Evolutionary conservation across 345 rosid species (phyloP), one percentile per base, ranked within the genome.

Genomic region (Cardiospermum halicacabum): DNA sequence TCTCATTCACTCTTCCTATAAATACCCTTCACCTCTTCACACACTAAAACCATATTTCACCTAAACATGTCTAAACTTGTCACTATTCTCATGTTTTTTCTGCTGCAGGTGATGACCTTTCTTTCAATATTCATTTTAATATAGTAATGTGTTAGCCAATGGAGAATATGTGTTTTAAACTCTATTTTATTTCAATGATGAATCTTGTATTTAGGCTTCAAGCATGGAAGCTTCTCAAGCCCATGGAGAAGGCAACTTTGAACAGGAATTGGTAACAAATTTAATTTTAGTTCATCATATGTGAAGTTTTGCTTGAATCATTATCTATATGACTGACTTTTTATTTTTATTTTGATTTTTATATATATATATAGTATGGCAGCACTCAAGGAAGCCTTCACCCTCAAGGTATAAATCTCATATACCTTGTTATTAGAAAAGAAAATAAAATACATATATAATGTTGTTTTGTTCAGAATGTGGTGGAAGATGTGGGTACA

Each of bases 331-430:
- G 32, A 12, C 30, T 49, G 10, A 25, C 7, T 43, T 48, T 56
- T 26, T 8, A 21, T 50, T 51, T n/a, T n/a, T 2, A 25, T 10
- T 13, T 51, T 7, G 11, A 36, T 11, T 18, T 25, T 8, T 43
- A 62, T 69, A 9, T 11, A 39, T 11, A 9, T 39, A 18, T 2
- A 11, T 72, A 75, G 79, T 48, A 37, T 28, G 79, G 79, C 3
- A 64, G 62, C 58, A 62, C 75, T 28, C 75, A 57, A 53, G 79
- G 79, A 45, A 75, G 79, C 60, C 72, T 75, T 19, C 66, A 32
- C n/a, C 79, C 69, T 43, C 79, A 71, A 47, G 79, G 79, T 75
- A 40, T 40, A 40, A 13, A 62, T 62, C 9, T 4, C 13, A 25
- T 13, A 5, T 37, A 11, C n/a, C 16, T n/a, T n/a, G n/a, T n/a